These are phyloP conservation scores for Fomitiporia mediterranea DNA, from an alignment of 1,284 basidiomycete species.

Conservation along the genomic window DNA sequence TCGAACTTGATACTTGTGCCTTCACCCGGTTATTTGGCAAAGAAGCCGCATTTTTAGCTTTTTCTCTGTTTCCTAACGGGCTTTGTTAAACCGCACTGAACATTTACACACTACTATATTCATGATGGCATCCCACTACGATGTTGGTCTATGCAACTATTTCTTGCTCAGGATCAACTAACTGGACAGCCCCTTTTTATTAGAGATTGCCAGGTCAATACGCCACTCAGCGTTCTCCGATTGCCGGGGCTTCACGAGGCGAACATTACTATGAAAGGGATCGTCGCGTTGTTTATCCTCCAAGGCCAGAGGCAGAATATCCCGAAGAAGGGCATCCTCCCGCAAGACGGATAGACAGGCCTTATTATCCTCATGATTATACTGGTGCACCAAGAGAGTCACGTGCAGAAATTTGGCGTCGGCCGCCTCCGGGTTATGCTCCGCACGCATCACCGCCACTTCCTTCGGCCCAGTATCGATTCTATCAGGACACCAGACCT, in stretches of 20 bases:
- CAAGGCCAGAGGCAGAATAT: constrained; percentile 6
- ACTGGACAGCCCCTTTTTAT: background rate
- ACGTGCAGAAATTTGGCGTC: constrained; percentile 10
- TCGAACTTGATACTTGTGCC: background rate
- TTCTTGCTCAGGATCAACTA: background rate
- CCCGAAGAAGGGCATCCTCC: constrained; percentile 3
- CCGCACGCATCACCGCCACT: constrained; percentile 30
- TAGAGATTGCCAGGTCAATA: constrained; percentile 8
- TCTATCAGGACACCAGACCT: constrained; percentile 27
- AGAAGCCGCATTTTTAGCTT: background rate
- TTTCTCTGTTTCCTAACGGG: background rate
- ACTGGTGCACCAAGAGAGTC: background rate
- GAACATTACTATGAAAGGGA: constrained; percentile 14
- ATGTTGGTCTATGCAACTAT: constrained; percentile 4
- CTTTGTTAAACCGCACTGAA: background rate
- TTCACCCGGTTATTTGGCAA: background rate
- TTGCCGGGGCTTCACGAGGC: constrained; percentile 10
- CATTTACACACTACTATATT: background rate
- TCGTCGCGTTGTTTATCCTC: constrained; percentile 4
- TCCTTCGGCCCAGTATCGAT: constrained; percentile 30
- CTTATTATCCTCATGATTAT: constrained; percentile 11
- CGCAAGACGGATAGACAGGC: constrained; percentile 5
- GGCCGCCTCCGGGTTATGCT: constrained; percentile 1
- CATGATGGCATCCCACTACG: constrained; percentile 8
- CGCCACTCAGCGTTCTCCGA: constrained; percentile 11